Percentiles rank a stretch among this genome's conserved stretches.
phyloP scores from a whole-genome alignment of 2,329 filamentous ascomycete genomes.

The Alternaria hordeiaustralica region DNA sequence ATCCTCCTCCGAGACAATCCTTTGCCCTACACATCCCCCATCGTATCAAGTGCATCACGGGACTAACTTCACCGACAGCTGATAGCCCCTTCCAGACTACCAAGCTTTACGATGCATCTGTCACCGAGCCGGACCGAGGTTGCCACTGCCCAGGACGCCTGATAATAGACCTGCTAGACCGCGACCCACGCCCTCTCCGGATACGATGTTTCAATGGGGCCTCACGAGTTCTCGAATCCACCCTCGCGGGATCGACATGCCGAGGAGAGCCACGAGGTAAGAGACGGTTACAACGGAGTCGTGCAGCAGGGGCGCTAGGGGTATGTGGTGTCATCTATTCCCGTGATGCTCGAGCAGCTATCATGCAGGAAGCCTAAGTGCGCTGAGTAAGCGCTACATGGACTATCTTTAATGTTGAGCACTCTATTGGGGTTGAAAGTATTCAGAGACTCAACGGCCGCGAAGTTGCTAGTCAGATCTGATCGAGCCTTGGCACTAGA shows the following conservation, averaged over 20 bases:
- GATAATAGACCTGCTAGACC: slow-evolving; percentile 13
- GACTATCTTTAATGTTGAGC: not conserved
- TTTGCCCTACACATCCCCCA: not conserved
- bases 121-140: not conserved
- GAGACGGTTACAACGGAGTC: slow-evolving; percentile 30
- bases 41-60: not conserved
- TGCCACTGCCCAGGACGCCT: not conserved
- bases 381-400: not conserved
- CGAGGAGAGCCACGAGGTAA: slow-evolving; percentile 14
- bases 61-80: slow-evolving; percentile 7
- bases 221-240: not conserved
- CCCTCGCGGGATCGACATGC: slow-evolving; percentile 13
- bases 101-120: not conserved
- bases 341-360: slow-evolving; percentile 3
- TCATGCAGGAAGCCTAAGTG: slow-evolving; percentile 1
- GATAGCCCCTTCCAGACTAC: slow-evolving; percentile 20
- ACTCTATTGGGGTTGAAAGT: not conserved
- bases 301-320: slow-evolving; percentile 20
- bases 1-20: not conserved
- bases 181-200: slow-evolving; percentile 4
- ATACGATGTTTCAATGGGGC: slow-evolving; percentile 19
- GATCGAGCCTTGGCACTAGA: slow-evolving; percentile 6
- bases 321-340: slow-evolving; percentile 18
- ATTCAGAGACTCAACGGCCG: not conserved
- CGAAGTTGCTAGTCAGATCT: not conserved